Conservation (phyloP, 1,139 yeast genomes). For the Wickerhamomyces sp. region DNA sequence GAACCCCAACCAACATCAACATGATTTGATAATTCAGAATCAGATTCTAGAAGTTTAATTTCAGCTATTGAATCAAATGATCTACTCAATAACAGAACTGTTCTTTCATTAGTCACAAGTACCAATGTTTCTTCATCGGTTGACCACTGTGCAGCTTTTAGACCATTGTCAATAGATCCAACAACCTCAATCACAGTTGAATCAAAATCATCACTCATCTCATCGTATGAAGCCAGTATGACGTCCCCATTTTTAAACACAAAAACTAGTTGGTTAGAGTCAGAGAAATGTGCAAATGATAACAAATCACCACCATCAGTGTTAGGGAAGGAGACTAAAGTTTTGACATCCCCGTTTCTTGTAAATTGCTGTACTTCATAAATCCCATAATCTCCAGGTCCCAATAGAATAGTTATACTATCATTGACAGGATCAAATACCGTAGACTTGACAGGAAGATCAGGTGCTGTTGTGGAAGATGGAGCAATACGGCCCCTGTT, state of each 20-base stretch:
- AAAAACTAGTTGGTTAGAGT: constrained; percentile 54
- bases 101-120: constrained; percentile 58
- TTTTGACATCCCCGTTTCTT: constrained; percentile 49
- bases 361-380: constrained; percentile 57
- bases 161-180: constrained; percentile 78
- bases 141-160: constrained; percentile 79
- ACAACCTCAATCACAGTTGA: constrained; percentile 64
- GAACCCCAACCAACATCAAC: constrained; percentile 99
- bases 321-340: constrained; percentile 53
- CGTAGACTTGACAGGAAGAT: constrained; percentile 50
- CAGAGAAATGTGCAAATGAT: constrained; percentile 62
- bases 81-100: constrained; percentile 65
- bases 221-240: constrained; percentile 59
- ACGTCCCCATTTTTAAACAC: constrained; percentile 67
- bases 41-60: constrained; percentile 50
- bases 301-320: constrained; percentile 31
- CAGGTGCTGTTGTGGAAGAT: constrained; percentile 48
- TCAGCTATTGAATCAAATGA: constrained; percentile 79
- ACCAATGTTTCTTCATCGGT: constrained; percentile 85
- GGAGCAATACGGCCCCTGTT: constrained; percentile 52
- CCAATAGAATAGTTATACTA: constrained; percentile 62
- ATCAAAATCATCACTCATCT: constrained; percentile 36
- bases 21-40: constrained; percentile 70
- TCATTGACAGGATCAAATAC: constrained; percentile 76
- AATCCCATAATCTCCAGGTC: constrained; percentile 52